A percentile compares a stretch with the other conserved stretches of the same genome.
phyloP scores from a whole-genome alignment of 345 rosid genomes.

The Aquilaria malaccensis region DNA sequence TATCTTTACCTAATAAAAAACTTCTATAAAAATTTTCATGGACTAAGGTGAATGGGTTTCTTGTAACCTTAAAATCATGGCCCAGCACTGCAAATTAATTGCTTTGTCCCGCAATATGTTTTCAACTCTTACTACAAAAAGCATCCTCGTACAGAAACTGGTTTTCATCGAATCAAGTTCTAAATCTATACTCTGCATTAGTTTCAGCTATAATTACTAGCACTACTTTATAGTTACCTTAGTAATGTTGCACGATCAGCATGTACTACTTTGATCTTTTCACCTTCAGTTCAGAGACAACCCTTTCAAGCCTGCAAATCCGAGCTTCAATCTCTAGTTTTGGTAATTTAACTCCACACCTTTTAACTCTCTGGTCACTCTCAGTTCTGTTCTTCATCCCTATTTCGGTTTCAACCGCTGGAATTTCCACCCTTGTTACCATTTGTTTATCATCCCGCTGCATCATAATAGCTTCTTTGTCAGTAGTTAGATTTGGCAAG shows the following conservation, averaged over 20 bases:
- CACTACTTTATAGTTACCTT: too few species aligned
- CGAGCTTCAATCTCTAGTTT: slow-evolving; percentile 2
- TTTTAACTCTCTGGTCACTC: neutral
- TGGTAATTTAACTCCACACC: neutral
- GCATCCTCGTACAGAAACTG: neutral
- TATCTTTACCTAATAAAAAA: too few species aligned
- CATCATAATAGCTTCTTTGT: neutral
- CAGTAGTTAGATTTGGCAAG: too few species aligned
- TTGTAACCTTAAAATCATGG: too few species aligned
- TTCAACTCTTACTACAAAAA: neutral
- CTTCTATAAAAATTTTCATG: too few species aligned
- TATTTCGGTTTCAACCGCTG: too few species aligned
- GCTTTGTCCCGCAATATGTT: neutral
- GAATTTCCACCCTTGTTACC: too few species aligned
- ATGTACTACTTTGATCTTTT: neutral
- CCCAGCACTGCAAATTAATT: too few species aligned
- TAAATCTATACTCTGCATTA: too few species aligned
- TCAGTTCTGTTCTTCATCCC: neutral
- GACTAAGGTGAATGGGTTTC: too few species aligned
- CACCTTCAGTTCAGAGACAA: slow-evolving; percentile 1
- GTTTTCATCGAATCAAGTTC: neutral
- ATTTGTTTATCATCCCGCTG: neutral
- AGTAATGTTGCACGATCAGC: too few species aligned
- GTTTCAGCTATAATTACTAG: too few species aligned
- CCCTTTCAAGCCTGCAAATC: slow-evolving; percentile 1